A percentile compares a stretch with the other conserved stretches of the same genome.
phyloP scores from a whole-genome alignment of 2,329 filamentous ascomycete genomes.

The Botryotinia calthae region DNA sequence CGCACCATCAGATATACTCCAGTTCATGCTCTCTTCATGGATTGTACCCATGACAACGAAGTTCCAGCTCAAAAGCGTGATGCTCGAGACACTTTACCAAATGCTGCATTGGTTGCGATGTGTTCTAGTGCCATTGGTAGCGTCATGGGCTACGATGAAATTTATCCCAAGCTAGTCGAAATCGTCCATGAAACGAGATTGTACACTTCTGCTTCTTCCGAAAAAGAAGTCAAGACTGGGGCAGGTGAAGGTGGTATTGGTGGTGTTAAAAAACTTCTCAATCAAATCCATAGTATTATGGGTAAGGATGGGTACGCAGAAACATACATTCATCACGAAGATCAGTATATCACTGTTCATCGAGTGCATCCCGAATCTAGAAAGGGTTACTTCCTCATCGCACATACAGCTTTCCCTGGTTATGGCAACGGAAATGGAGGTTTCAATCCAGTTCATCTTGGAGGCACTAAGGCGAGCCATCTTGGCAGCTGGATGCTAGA shows the following conservation, averaged over 20 bases:
- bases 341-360: constrained; percentile 94
- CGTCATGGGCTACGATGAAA: constrained; percentile 96
- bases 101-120: constrained; percentile 92
- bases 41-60: constrained; percentile 98
- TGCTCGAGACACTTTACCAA: constrained; percentile 88
- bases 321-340: constrained; percentile 94
- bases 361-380: constrained; percentile 88
- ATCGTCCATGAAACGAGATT: constrained; percentile 83
- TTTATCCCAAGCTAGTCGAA: constrained; percentile 91
- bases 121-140: constrained; percentile 92
- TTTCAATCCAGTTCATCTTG: constrained; percentile 75
- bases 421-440: constrained; percentile 81
- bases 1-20: constrained; percentile 82
- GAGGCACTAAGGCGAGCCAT: constrained; percentile 79
- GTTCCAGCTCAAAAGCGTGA: constrained; percentile 93
- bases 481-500: constrained; percentile 91
- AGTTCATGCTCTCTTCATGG: constrained; percentile 95
- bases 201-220: constrained; percentile 77
- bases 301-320: constrained; percentile 92
- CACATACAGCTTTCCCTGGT: constrained; percentile 92
- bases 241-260: constrained; percentile 82
- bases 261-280: constrained; percentile 86
- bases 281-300: constrained; percentile 94
- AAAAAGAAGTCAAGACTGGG: constrained; percentile 59
- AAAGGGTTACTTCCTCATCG: constrained; percentile 92